A percentile compares a stretch with the other conserved stretches of the same genome.
Evolutionary conservation across 2,329 filamentous ascomycete genomes (phyloP).

Genomic region (Beauveria asiatica): DNA sequence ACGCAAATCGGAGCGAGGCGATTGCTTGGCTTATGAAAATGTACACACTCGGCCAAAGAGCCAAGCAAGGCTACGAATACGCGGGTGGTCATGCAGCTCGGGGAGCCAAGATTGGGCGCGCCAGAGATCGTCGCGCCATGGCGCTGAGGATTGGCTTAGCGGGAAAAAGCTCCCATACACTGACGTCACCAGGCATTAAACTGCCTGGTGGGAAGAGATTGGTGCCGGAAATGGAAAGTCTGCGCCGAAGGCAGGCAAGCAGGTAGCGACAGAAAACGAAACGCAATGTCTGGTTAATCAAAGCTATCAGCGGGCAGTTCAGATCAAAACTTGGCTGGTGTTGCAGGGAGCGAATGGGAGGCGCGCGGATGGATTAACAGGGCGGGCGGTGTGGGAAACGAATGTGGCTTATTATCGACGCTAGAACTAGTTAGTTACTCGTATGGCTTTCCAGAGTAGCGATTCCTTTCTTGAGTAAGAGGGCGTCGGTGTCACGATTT

Average conservation of each 20-base stretch:
- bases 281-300: not conserved
- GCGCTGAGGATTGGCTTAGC: not conserved
- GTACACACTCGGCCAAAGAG: too few relatives aligned
- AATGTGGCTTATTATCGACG: too few relatives aligned
- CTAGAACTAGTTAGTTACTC: too few relatives aligned
- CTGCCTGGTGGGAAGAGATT: not conserved
- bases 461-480: too few relatives aligned
- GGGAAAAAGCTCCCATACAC: not conserved
- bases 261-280: not conserved
- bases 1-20: too few relatives aligned
- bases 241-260: not conserved
- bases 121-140: not conserved
- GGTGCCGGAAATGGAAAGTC: not conserved
- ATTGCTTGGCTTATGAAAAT: too few relatives aligned
- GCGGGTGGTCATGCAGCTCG: not conserved
- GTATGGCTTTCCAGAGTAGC: too few relatives aligned
- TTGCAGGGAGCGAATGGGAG: too few relatives aligned
- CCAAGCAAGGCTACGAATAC: too few relatives aligned
- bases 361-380: too few relatives aligned
- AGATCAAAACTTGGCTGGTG: not conserved
- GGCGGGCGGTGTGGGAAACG: too few relatives aligned
- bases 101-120: not conserved
- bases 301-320: not conserved
- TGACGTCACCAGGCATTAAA: conserved; percentile 5
- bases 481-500: too few relatives aligned